Evolutionary conservation across 2,329 filamentous ascomycete genomes (phyloP), one percentile per base, ranked within the genome.

Genomic region (Drechslerella dactyloides): DNA sequence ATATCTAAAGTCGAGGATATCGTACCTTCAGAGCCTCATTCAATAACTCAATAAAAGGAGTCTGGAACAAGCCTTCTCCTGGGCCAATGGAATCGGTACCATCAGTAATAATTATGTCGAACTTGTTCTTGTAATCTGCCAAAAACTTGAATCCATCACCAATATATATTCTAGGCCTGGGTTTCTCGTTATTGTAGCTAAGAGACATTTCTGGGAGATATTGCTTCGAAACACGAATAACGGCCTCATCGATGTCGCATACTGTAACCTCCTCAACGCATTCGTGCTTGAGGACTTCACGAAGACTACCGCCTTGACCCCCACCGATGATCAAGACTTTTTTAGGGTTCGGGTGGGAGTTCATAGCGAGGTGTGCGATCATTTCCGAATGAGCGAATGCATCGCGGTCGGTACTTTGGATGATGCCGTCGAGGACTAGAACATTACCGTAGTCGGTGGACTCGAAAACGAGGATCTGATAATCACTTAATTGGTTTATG

Each of bases 371-470:
- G 83, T 97, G 92, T 77, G 93, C 92, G 82, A 99, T 99, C 94
- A 99, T 99, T 87, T 99, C 94, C 86, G 99, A 94, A 87, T 96
- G 96, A 77, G 92, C 91, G 85, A 97, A 99, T 85, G 97, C 94
- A 80, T 99, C 92, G 76, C 93, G 89, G 87, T 99, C 94, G 77
- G 93, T 97, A 86, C 88, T 92, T 84, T 97, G 94, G 81, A 97
- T 96, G 80, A 97, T 94, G 81, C 97, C 97, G 86, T 99, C 94
- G 76, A 99, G 87, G 74, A 97, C 93, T 66, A 99, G 86, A 74
- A 97, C 93, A 79, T 88, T 96, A 81, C 94, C 94, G 81, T 97
- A 90, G 85, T 97, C 87, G 84, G 89, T 96, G 77, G 91, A 96
- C 85, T 97, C 90, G 84, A 97, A 97, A 84, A 97, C 91, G 78